Evolutionary conservation across 805 yeast species (phyloP), one percentile per base, ranked within the genome.

Genomic region (Wickerhamiella parazyma): DNA sequence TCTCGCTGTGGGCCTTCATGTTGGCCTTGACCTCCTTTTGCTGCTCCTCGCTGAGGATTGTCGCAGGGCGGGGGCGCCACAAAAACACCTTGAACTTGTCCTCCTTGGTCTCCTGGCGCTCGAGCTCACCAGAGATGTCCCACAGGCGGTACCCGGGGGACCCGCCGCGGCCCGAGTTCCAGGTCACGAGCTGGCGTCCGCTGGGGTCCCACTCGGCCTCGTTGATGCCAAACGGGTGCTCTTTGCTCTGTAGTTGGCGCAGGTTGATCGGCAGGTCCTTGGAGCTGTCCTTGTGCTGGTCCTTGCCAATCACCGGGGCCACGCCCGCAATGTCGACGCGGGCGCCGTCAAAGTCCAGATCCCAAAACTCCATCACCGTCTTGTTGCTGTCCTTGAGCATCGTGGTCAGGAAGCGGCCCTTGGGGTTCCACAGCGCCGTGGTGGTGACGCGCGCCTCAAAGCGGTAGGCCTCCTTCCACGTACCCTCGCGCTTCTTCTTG

Each of bases 21-120:
- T 80, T 80, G 80, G 83, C 82, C 69, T 84, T 75, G 50, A 91
- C 85, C 72, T 79, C 80, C 80, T 85, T 84, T 69, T 76, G 76
- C 62, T 84, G 93, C 52, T 76, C 80, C 55, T 78, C 76, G 48
- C 78, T 69, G 59, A 91, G 74, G 51, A 78, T 64, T 2, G 86
- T 71, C 16, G 73, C 75, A 41, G 98, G 98, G 68, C 98, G 79
- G 57, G 97, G 97, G 71, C 99, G 82, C 99, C 99, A 91, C 49
- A 75, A 69, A 57, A 89, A 83, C 49, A 82, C 87, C 66, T 78
- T 82, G 74, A 91, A 85, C 45, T 78, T 81, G 55, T 83, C 91
- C 48, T 83, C 63, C 19, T 72, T 63, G 38, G 21, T 33, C 57
- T 87, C 94, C 55, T 82, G 91, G 53, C 78, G 76, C 48, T 84